A percentile compares a stretch with the other conserved stretches of the same genome.
Conservation (phyloP, 2,329 filamentous ascomycete species). For the Meredithiella fracta region DNA sequence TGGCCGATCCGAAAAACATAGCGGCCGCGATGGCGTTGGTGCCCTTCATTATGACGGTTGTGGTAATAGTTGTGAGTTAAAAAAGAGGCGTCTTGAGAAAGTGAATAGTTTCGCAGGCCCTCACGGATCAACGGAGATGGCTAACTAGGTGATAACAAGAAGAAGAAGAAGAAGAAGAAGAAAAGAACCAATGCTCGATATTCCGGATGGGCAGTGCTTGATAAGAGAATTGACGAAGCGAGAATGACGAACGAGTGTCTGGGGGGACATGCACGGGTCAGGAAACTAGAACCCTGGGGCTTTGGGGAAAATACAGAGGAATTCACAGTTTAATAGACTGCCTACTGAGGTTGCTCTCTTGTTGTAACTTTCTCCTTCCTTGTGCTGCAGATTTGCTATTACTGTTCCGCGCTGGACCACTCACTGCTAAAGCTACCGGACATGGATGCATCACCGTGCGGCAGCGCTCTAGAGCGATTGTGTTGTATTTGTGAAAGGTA, state of each 20-base stretch:
- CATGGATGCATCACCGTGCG: not conserved
- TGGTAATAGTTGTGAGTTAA: not conserved
- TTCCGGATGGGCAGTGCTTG: conserved; percentile 2
- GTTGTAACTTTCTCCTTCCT: not conserved
- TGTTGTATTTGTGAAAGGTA: not conserved
- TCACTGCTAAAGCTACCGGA: not conserved
- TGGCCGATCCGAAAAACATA: conserved; percentile 64
- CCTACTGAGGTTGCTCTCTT: not conserved
- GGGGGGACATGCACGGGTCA: not conserved
- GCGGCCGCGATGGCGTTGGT: conserved; percentile 62
- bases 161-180: conserved; percentile 1
- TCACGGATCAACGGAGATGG: conserved; percentile 11
- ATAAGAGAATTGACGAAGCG: conserved; percentile 2
- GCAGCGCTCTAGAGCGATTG: not conserved
- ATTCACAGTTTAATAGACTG: not conserved
- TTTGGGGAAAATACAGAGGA: not conserved
- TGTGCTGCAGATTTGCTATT: not conserved
- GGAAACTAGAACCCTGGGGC: not conserved
- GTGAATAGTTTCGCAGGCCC: conserved; percentile 7
- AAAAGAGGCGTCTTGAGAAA: conserved; percentile 2
- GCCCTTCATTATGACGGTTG: conserved; percentile 48
- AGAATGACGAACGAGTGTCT: not conserved
- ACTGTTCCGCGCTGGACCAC: not conserved
- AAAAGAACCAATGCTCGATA: conserved; percentile 1
- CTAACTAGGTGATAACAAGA: conserved; percentile 1